Evolutionary conservation across 192 early-diverging fungal species (phyloP).

Genomic region (Dimargaris xerosporica): DNA sequence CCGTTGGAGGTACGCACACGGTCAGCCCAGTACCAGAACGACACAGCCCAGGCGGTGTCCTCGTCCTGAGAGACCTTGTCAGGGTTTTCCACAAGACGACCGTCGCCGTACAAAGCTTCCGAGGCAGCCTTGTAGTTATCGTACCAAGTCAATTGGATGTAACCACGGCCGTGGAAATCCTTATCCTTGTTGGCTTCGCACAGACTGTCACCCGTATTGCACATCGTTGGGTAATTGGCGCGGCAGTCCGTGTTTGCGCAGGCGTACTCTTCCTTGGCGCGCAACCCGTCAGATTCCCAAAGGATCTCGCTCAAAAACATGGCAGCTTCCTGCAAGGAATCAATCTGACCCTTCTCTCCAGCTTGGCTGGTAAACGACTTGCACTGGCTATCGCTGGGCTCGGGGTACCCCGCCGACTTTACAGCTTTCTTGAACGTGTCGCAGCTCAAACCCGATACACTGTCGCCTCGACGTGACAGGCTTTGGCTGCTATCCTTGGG

Average conservation of each 20-base stretch:
- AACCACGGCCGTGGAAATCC: constrained; percentile 30
- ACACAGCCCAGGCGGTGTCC: constrained; percentile 23
- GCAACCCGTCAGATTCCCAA: background rate
- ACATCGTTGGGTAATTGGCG: constrained; percentile 9
- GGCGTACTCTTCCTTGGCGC: background rate
- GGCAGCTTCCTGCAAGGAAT: background rate
- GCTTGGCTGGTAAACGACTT: background rate
- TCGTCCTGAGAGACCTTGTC: constrained; percentile 19
- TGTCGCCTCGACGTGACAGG: too few species aligned
- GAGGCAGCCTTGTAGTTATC: constrained; percentile 30
- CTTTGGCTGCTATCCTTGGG: too few species aligned
- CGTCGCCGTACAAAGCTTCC: constrained; percentile 22
- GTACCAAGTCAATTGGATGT: constrained; percentile 32
- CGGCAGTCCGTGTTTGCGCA: background rate
- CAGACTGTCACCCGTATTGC: constrained; percentile 19
- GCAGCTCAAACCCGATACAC: too few species aligned
- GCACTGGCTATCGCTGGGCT: background rate
- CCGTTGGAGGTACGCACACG: constrained; percentile 22
- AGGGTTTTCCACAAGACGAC: constrained; percentile 20
- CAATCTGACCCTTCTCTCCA: background rate
- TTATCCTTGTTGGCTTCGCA: too few species aligned
- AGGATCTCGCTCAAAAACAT: constrained; percentile 2
- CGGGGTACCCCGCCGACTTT: background rate
- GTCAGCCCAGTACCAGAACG: constrained; percentile 29
- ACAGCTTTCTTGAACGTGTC: constrained; percentile 28